These are phyloP conservation scores for Exophiala viscosa DNA, from an alignment of 2,329 filamentous ascomycete genomes.

Conservation along the genomic window DNA sequence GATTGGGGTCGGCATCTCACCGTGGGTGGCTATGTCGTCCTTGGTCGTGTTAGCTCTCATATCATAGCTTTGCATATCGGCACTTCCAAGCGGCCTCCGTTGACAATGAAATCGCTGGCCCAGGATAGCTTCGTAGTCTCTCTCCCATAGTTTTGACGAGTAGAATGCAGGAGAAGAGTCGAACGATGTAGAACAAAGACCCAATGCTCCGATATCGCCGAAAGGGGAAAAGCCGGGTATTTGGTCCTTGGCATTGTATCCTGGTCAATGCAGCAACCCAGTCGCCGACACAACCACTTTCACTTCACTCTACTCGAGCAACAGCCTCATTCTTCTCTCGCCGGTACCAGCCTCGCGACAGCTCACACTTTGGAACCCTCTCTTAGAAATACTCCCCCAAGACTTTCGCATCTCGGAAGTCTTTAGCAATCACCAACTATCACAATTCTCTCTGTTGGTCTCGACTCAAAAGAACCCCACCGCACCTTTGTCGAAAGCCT, in stretches of 20 bases:
- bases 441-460: background rate
- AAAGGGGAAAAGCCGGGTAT: conserved; percentile 7
- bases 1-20: too few relatives aligned
- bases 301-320: conserved; percentile 4
- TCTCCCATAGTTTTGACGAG: background rate
- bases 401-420: too few relatives aligned
- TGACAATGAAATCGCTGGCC: too few relatives aligned
- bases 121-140: too few relatives aligned
- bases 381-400: background rate
- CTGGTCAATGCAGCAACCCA: background rate
- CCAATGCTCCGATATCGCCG: background rate
- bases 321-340: conserved; percentile 6
- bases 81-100: too few relatives aligned
- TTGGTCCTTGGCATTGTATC: conserved; percentile 14
- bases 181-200: background rate
- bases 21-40: too few relatives aligned
- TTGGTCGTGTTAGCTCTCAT: too few relatives aligned
- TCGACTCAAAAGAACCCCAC: background rate
- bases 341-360: too few relatives aligned
- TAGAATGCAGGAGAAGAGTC: background rate
- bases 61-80: too few relatives aligned
- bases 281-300: conserved; percentile 1
- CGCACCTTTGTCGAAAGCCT: too few relatives aligned
- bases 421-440: too few relatives aligned
- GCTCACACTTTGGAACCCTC: background rate